Evolutionary conservation across 345 rosid genomes (phyloP).

Genomic region (Laguncularia racemosa): DNA sequence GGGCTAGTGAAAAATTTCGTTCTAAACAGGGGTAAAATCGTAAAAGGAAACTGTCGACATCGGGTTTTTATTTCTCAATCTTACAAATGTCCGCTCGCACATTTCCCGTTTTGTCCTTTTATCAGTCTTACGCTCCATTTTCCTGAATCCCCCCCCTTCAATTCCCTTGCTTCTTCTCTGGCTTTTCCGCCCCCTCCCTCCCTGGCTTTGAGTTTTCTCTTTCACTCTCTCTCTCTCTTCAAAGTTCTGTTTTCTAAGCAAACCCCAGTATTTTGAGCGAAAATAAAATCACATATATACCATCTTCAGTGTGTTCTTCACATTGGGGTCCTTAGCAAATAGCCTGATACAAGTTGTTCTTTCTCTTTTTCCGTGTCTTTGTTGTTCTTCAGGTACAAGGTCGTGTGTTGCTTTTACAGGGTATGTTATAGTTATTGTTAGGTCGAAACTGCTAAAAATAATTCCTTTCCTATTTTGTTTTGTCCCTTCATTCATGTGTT

Average conservation of each 20-base stretch:
- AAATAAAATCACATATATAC: too few relatives aligned
- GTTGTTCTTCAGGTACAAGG: too few relatives aligned
- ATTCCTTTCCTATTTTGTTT: too few relatives aligned
- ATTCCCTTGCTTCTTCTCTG: slow-evolving; percentile 5
- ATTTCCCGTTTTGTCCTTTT: slow-evolving; percentile 18
- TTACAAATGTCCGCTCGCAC: neutral
- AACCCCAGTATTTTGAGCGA: neutral
- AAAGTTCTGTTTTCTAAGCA: neutral
- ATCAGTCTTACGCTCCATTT: slow-evolving; percentile 7
- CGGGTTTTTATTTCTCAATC: slow-evolving; percentile 20
- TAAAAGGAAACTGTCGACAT: neutral
- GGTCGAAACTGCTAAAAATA: too few relatives aligned
- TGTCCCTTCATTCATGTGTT: too few relatives aligned
- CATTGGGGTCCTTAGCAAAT: too few relatives aligned
- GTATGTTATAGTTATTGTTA: too few relatives aligned
- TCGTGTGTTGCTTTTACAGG: too few relatives aligned
- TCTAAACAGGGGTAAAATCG: neutral
- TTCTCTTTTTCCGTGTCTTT: too few relatives aligned
- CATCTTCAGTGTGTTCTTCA: too few relatives aligned
- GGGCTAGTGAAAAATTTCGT: too few relatives aligned
- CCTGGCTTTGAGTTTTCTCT: slow-evolving; percentile 5
- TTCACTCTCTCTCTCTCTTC: neutral
- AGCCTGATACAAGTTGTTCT: too few relatives aligned
- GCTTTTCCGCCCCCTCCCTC: neutral
- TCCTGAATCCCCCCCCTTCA: slow-evolving; percentile 5